Evolutionary conservation across 306 rosid genomes (phyloP).

Genomic region (Vicia faba): DNA sequence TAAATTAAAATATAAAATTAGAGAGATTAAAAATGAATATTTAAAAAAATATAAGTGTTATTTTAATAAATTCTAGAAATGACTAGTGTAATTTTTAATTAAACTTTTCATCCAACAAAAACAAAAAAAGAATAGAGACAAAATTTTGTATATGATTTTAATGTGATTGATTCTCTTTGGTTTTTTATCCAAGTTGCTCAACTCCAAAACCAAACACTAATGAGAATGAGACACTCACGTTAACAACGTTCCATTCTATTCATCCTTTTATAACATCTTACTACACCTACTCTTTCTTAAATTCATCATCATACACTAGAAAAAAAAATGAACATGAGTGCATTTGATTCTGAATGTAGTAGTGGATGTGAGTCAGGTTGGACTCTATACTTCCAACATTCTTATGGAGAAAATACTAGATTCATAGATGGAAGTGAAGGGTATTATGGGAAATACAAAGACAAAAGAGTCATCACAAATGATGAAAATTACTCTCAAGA

Average conservation of each 20-base stretch:
- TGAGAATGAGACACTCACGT: conserved; percentile 3
- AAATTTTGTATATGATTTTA: not conserved
- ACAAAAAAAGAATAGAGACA: not conserved
- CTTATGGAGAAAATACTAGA: conserved; percentile 34
- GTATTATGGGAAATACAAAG: conserved; percentile 8
- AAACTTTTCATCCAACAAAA: not conserved
- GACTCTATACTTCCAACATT: conserved; percentile 86
- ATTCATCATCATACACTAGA: conserved; percentile 9
- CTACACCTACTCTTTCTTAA: conserved; percentile 3
- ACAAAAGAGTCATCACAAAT: conserved; percentile 29
- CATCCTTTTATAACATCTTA: not conserved
- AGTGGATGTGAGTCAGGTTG: conserved; percentile 97
- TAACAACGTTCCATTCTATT: conserved; percentile 11
- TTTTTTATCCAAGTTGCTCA: not conserved
- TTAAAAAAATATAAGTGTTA: too few relatives aligned
- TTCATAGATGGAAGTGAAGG: conserved; percentile 36
- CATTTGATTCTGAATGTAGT: conserved; percentile 69
- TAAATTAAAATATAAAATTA: too few relatives aligned
- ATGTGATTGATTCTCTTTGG: conserved; percentile 28
- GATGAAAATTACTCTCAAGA: conserved; percentile 52
- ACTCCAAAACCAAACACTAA: conserved; percentile 7
- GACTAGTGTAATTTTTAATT: too few relatives aligned
- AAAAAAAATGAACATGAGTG: conserved; percentile 56
- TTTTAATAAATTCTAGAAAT: too few relatives aligned
- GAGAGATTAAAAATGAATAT: too few relatives aligned